Conservation (phyloP, 1,284 basidiomycete genomes). For the Apiotrichum akiyoshidainum region DNA sequence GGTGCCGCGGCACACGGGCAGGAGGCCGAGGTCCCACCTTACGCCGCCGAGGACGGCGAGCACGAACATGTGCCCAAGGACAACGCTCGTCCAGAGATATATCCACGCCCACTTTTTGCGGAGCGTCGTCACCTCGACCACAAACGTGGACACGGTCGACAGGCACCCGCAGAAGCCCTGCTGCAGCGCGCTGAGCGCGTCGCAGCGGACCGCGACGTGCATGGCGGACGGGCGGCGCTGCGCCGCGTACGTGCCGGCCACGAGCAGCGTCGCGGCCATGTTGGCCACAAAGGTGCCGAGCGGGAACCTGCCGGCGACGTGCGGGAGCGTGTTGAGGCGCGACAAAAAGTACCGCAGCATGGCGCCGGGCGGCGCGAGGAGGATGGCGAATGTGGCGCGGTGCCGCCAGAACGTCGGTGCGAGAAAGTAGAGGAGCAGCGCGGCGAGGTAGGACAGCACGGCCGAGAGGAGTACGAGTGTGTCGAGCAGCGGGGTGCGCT, state of each 20-base stretch:
- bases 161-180: slow-evolving; percentile 96
- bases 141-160: slow-evolving; percentile 91
- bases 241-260: slow-evolving; percentile 68
- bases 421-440: slow-evolving; percentile 73
- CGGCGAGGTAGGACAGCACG: slow-evolving; percentile 49
- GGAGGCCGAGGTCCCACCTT: slow-evolving; percentile 56
- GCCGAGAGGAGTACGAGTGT: slow-evolving; percentile 42
- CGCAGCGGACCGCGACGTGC: slow-evolving; percentile 57
- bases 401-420: slow-evolving; percentile 69
- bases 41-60: slow-evolving; percentile 73
- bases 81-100: slow-evolving; percentile 69
- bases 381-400: slow-evolving; percentile 77
- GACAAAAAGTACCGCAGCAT: slow-evolving; percentile 79
- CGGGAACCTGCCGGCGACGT: slow-evolving; percentile 61
- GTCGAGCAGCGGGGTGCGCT: slow-evolving; percentile 36
- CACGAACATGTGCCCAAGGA: slow-evolving; percentile 67
- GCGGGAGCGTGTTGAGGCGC: slow-evolving; percentile 62
- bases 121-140: slow-evolving; percentile 69
- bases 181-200: slow-evolving; percentile 70
- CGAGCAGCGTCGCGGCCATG: slow-evolving; percentile 69
- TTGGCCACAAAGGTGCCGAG: slow-evolving; percentile 87
- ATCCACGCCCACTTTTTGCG: slow-evolving; percentile 53
- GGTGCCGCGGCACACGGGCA: slow-evolving; percentile 16
- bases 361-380: slow-evolving; percentile 86
- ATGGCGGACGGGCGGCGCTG: slow-evolving; percentile 56